Base-by-base conservation (phyloP, 345 rosid genomes). In the Jatropha curcas region DNA sequence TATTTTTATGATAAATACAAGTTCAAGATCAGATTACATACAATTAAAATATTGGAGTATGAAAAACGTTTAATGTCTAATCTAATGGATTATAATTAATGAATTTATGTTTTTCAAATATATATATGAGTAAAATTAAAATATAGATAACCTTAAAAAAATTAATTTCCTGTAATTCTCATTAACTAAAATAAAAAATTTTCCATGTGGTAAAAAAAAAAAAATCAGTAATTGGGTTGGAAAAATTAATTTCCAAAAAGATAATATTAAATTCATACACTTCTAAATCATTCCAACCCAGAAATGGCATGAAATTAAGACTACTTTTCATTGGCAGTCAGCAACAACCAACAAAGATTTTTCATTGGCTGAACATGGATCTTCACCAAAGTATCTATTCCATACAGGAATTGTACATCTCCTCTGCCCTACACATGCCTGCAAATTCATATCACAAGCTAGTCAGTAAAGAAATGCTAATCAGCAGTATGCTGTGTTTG, bases 311-410 rank as follows among this genome's bases (percentile, higher is more conserved):
- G 41, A 19, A 1, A 19, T 34, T 20, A n/a, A n/a, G n/a, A 7
- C 2, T 39, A 33, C 6, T 19, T 8, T 16, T 86, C 76, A 79
- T 68, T 77, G 66, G 85, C 96, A 90, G 35, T 82, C 71, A 66
- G 90, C 92, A 74, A 82, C 88, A 65, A 88, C 90, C 71, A 87
- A 75, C 75, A 90, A 78, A 45, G 88, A 70, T 67, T 88, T 86
- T 13, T 65, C 77, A 57, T 60, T 67, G 64, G 79, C 79, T 27
- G 89, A 80, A 70, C 92, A 86, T 56, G 92, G 82, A 67, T 85
- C 87, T 11, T 76, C 79, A 5, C 85, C 82, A 66, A 88, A 88
- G 19, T 67, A 69, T 34, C 62, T n/a, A 67, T 31, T 83, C 69
- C 81, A 81, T 19, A 85, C 76, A 1, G 88, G 73, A 10, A 90